Evolutionary conservation across 1,139 yeast genomes (phyloP).

Genomic region (Casaregolazyma lundiana): DNA sequence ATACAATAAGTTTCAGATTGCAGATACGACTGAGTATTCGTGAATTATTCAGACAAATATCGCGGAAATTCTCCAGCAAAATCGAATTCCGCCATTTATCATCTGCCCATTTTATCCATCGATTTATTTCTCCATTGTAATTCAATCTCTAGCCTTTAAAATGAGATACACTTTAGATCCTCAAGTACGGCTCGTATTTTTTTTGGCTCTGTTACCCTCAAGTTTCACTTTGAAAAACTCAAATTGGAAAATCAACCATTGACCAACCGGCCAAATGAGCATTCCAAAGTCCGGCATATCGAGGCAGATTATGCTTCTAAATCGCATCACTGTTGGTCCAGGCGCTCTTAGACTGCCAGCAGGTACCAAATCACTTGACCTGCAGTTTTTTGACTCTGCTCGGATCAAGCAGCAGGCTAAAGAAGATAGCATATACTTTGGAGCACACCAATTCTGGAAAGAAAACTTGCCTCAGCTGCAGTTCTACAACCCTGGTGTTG

Average conservation of each 20-base stretch:
- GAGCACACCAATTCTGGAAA: conserved; percentile 60
- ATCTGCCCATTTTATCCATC: too few relatives aligned
- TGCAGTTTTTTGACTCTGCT: conserved; percentile 42
- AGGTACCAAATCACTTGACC: conserved; percentile 40
- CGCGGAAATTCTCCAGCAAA: too few relatives aligned
- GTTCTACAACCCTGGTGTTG: conserved; percentile 71
- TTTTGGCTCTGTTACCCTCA: neutral
- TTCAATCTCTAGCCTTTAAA: too few relatives aligned
- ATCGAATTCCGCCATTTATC: too few relatives aligned
- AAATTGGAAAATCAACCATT: neutral
- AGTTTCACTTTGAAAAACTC: neutral
- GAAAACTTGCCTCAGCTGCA: conserved; percentile 68
- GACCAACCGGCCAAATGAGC: conserved; percentile 5
- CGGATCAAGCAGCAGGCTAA: conserved; percentile 26
- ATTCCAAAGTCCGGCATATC: conserved; percentile 28
- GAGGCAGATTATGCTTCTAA: conserved; percentile 41
- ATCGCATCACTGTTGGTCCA: conserved; percentile 42
- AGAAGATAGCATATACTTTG: conserved; percentile 14
- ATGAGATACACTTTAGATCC: too few relatives aligned
- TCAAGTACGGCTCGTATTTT: too few relatives aligned
- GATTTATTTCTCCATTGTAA: too few relatives aligned
- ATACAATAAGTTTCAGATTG: too few relatives aligned
- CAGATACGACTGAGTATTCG: too few relatives aligned
- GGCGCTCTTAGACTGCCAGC: conserved; percentile 42
- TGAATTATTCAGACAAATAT: too few relatives aligned